These are phyloP conservation scores for Diaporthe citri DNA, from an alignment of 2,329 filamentous ascomycete genomes.

Conservation along the genomic window DNA sequence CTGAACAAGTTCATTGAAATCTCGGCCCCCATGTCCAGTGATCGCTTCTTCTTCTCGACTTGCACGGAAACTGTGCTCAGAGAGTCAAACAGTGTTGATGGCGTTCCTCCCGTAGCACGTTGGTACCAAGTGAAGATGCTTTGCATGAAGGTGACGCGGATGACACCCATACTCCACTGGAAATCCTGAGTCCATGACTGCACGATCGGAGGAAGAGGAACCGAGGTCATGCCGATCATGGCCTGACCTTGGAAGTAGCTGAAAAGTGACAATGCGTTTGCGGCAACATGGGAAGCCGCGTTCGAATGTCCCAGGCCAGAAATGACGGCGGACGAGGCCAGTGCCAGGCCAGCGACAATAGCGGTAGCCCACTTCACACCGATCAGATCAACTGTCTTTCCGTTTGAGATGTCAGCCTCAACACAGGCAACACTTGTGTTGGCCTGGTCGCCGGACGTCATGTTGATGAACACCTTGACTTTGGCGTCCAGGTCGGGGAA, in stretches of 20 bases:
- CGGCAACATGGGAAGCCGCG: slow-evolving; percentile 92
- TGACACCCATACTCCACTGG: slow-evolving; percentile 98
- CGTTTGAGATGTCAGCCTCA: slow-evolving; percentile 89
- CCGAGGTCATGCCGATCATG: slow-evolving; percentile 86
- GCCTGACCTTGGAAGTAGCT: slow-evolving; percentile 95
- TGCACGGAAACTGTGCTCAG: slow-evolving; percentile 84
- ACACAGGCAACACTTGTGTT: slow-evolving; percentile 83
- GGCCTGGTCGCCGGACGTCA: slow-evolving; percentile 64
- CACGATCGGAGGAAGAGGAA: slow-evolving; percentile 87
- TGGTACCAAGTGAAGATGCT: slow-evolving; percentile 95
- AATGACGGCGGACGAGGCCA: slow-evolving; percentile 87
- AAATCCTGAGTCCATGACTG: slow-evolving; percentile 97
- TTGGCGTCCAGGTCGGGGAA: slow-evolving; percentile 92
- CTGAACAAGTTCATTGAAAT: slow-evolving; percentile 61
- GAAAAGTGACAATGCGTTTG: slow-evolving; percentile 94
- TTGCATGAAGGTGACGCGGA: slow-evolving; percentile 88
- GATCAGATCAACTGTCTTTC: slow-evolving; percentile 89
- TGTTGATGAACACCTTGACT: slow-evolving; percentile 85
- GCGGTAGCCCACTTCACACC: slow-evolving; percentile 93
- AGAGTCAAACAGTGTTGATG: slow-evolving; percentile 81
- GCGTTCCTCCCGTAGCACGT: slow-evolving; percentile 88
- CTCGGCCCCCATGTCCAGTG: slow-evolving; percentile 41
- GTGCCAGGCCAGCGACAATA: slow-evolving; percentile 85
- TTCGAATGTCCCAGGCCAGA: slow-evolving; percentile 94
- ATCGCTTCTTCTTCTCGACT: slow-evolving; percentile 73